Conservation (phyloP, 257 asterid species). For the Prunella vulgaris region DNA sequence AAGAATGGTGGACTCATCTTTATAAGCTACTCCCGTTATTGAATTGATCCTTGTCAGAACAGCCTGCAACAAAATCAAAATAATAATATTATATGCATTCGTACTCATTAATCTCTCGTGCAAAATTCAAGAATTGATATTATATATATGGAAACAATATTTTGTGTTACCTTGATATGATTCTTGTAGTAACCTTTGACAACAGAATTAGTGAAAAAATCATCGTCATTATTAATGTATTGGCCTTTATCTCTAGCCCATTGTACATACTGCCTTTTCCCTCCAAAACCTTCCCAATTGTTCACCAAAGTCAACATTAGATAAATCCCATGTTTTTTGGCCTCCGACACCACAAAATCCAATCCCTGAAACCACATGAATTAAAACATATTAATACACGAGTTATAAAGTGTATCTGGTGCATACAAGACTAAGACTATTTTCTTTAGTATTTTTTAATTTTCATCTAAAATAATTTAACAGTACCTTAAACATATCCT, state of each 20-base stretch:
- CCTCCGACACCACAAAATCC: slow-evolving; percentile 55
- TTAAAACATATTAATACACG: no score
- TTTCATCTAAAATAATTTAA: neutral
- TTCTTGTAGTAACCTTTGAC: slow-evolving; percentile 36
- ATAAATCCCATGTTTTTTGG: slow-evolving; percentile 34
- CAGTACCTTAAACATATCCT: slow-evolving; percentile 45
- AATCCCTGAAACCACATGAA: slow-evolving; percentile 29
- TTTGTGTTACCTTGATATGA: slow-evolving; percentile 30
- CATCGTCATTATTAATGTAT: slow-evolving; percentile 37
- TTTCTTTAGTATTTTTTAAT: no score
- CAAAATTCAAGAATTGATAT: no score
- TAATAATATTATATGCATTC: no score
- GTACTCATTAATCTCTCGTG: neutral
- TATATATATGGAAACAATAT: no score
- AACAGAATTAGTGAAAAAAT: slow-evolving; percentile 37
- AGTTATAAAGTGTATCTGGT: no score
- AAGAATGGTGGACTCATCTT: slow-evolving; percentile 40
- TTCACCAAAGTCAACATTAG: slow-evolving; percentile 41
- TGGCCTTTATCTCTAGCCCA: slow-evolving; percentile 49
- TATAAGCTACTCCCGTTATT: slow-evolving; percentile 31
- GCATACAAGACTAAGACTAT: no score
- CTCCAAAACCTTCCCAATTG: slow-evolving; percentile 45
- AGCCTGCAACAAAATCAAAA: slow-evolving; percentile 22
- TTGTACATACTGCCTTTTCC: slow-evolving; percentile 48
- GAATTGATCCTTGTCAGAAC: slow-evolving; percentile 41